Conservation (phyloP, 441 rosid species). For the Cnidoscolus chayamansa region DNA sequence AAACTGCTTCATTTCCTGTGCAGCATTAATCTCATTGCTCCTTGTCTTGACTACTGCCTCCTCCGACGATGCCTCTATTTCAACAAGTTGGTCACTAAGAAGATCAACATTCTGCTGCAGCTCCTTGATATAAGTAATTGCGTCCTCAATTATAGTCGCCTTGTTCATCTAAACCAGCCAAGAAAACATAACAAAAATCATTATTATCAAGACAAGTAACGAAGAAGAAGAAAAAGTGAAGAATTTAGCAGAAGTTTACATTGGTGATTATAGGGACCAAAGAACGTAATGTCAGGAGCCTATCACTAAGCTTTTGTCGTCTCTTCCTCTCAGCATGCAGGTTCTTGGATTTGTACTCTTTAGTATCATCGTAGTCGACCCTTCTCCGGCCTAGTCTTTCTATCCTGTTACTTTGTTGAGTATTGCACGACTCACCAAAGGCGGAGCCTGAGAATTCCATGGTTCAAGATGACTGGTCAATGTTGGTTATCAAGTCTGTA, state of each 20-base stretch:
- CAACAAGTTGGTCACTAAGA: constrained; percentile 52
- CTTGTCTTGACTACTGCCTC: constrained; percentile 19
- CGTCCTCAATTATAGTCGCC: constrained; percentile 75
- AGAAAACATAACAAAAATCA: not conserved
- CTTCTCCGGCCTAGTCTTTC: constrained; percentile 32
- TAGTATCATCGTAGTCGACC: constrained; percentile 26
- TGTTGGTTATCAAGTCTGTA: not conserved
- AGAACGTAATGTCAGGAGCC: constrained; percentile 68
- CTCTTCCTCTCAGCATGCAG: constrained; percentile 76
- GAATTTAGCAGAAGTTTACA: constrained; percentile 27
- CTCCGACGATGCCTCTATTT: constrained; percentile 42
- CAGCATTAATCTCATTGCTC: constrained; percentile 28
- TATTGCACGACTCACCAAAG: constrained; percentile 21
- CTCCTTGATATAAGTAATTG: constrained; percentile 63
- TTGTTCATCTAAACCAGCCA: constrained; percentile 59
- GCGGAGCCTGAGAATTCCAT: constrained; percentile 31
- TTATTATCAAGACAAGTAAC: not conserved
- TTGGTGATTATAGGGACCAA: constrained; percentile 80
- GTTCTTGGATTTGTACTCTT: constrained; percentile 59
- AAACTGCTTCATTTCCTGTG: constrained; percentile 41
- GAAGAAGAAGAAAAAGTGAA: not conserved
- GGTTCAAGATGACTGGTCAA: not conserved
- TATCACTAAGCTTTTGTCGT: constrained; percentile 64
- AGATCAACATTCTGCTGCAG: constrained; percentile 44
- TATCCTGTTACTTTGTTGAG: constrained; percentile 14